A percentile compares a stretch with the other conserved stretches of the same genome.
Conservation (phyloP, 371 early-diverging fungal genomes). For the Mucor piriformis region DNA sequence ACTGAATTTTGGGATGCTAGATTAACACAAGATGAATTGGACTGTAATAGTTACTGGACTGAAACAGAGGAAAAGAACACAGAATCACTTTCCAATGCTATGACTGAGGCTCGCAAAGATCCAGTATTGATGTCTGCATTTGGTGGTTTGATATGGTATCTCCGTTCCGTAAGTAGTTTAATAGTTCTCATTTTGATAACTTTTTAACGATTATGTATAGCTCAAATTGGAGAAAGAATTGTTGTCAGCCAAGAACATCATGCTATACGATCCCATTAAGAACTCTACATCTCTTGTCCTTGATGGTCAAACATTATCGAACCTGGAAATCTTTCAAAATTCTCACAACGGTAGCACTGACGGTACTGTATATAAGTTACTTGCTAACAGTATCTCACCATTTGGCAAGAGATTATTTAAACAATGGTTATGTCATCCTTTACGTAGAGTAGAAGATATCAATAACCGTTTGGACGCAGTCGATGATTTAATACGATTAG, state of each 20-base stretch:
- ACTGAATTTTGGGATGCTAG: slow-evolving; percentile 85
- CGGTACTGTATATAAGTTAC: slow-evolving; percentile 87
- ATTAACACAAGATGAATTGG: slow-evolving; percentile 71
- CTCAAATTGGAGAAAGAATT: slow-evolving; percentile 86
- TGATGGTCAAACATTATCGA: slow-evolving; percentile 93
- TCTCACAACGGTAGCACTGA: slow-evolving; percentile 72
- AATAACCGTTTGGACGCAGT: slow-evolving; percentile 86
- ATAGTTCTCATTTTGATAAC: not conserved
- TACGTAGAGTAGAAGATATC: slow-evolving; percentile 75
- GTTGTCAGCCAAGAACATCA: slow-evolving; percentile 83
- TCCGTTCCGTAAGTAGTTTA: slow-evolving; percentile 69
- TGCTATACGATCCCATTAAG: slow-evolving; percentile 78
- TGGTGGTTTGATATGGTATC: slow-evolving; percentile 82
- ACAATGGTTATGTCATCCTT: slow-evolving; percentile 95
- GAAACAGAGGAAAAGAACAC: slow-evolving; percentile 14
- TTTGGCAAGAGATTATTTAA: slow-evolving; percentile 89
- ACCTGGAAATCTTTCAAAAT: slow-evolving; percentile 94
- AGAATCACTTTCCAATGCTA: not conserved
- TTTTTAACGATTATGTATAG: slow-evolving; percentile 24
- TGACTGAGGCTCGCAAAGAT: slow-evolving; percentile 29
- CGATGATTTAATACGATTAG: slow-evolving; percentile 72
- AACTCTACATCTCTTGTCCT: slow-evolving; percentile 73
- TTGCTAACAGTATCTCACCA: slow-evolving; percentile 88
- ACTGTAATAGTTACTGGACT: slow-evolving; percentile 68
- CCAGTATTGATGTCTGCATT: slow-evolving; percentile 66